phyloP scores from a whole-genome alignment of 169 alveolate species.

The Eimeria sp. region DNA sequence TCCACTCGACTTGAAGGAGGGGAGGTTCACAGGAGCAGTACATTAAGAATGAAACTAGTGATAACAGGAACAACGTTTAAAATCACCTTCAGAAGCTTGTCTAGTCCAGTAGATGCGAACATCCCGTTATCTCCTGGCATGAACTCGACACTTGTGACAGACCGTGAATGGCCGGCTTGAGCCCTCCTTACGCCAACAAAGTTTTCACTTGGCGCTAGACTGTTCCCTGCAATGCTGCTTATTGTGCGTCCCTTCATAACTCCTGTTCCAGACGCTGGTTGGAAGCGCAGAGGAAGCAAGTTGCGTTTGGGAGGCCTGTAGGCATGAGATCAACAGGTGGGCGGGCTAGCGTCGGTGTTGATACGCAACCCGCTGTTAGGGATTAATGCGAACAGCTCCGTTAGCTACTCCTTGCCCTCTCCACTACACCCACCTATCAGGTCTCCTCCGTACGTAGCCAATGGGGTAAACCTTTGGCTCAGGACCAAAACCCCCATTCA shows the following conservation, averaged over 20 bases:
- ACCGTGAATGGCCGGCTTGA: slow-evolving; percentile 70
- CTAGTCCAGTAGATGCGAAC: slow-evolving; percentile 77
- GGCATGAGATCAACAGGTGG: background rate
- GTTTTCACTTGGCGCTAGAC: background rate
- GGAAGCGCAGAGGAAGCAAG: slow-evolving; percentile 72
- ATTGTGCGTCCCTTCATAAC: background rate
- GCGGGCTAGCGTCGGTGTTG: background rate
- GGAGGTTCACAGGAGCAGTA: background rate
- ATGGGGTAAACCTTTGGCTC: slow-evolving; percentile 70
- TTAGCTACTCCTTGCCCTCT: background rate
- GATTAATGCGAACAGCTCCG: background rate
- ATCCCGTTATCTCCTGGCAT: slow-evolving; percentile 82
- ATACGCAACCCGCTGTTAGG: background rate
- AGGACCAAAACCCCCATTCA: slow-evolving; percentile 72
- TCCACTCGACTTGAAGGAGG: background rate
- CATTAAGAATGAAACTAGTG: background rate
- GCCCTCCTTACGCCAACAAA: background rate
- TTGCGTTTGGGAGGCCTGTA: slow-evolving; percentile 72
- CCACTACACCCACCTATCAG: slow-evolving; percentile 48
- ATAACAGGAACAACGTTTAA: background rate
- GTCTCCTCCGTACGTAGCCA: slow-evolving; percentile 66
- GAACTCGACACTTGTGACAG: slow-evolving; percentile 79
- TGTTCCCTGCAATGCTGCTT: background rate
- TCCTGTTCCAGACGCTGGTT: slow-evolving; percentile 15
- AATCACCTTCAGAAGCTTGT: slow-evolving; percentile 73